Evolutionary conservation across 2,329 filamentous ascomycete species (phyloP).

Genomic region (Gnomoniopsis smithogilvyi): DNA sequence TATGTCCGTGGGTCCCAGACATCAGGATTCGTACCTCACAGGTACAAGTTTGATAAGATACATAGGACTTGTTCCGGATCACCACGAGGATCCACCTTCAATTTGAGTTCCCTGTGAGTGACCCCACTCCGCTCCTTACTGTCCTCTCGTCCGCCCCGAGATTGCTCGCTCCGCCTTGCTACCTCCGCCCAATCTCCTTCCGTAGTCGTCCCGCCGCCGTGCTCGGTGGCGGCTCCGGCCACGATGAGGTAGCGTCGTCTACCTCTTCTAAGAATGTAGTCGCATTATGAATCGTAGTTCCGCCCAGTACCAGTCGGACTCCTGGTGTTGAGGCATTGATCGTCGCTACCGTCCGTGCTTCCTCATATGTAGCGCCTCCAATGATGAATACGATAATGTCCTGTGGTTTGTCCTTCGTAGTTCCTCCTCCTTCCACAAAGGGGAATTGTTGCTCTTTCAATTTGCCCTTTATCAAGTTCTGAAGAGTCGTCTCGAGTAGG

Average conservation of each 20-base stretch:
- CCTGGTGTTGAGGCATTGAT: conserved; percentile 90
- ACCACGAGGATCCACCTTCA: background rate
- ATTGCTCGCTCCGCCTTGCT: background rate
- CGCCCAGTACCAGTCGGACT: conserved; percentile 82
- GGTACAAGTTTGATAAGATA: background rate
- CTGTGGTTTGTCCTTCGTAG: conserved; percentile 91
- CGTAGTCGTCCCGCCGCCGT: conserved; percentile 29
- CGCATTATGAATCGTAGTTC: conserved; percentile 86
- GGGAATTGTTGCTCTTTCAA: conserved; percentile 86
- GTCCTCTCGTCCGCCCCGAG: background rate
- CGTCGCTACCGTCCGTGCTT: conserved; percentile 93
- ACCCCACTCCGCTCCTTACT: background rate
- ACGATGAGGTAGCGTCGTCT: conserved; percentile 79
- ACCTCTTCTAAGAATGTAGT: conserved; percentile 87
- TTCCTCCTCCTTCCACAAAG: conserved; percentile 83
- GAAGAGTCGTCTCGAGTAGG: conserved; percentile 78
- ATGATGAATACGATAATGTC: conserved; percentile 95
- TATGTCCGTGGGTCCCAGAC: background rate
- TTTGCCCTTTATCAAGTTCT: conserved; percentile 89
- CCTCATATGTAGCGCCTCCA: conserved; percentile 92
- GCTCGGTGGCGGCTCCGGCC: conserved; percentile 64
- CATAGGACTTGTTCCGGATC: background rate
- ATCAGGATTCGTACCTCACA: background rate
- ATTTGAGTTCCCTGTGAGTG: background rate
- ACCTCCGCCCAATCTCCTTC: conserved; percentile 27